A percentile compares a stretch with the other conserved stretches of the same genome.
These are phyloP conservation scores for Pythium volutum DNA, from an alignment of 352 stramenopile genomes.

Conservation along the genomic window DNA sequence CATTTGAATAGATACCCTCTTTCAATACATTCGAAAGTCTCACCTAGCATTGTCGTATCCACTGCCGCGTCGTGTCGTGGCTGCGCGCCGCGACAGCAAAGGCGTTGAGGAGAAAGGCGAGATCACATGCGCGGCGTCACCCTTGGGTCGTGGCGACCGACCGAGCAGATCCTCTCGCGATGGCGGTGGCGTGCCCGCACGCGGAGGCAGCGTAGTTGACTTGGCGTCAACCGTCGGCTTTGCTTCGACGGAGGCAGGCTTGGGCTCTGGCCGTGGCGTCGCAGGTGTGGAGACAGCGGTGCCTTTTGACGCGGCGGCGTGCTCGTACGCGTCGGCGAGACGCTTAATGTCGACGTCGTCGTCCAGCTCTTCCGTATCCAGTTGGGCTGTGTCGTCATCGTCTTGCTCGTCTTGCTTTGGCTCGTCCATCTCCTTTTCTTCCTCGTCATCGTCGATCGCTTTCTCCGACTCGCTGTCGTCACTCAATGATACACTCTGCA, in stretches of 20 bases:
- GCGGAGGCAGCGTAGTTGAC: conserved; percentile 2
- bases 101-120: conserved; percentile 69
- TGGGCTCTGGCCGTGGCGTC: not conserved
- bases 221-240: conserved; percentile 15
- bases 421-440: conserved; percentile 9
- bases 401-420: not conserved
- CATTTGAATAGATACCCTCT: not conserved
- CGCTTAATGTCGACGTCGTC: conserved; percentile 40
- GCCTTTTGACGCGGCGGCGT: conserved; percentile 12
- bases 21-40: not conserved
- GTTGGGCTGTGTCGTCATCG: not conserved
- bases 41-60: conserved; percentile 64
- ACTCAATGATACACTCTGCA: conserved; percentile 1
- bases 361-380: conserved; percentile 19
- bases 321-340: conserved; percentile 65
- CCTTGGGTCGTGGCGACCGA: conserved; percentile 42
- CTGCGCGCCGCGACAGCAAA: conserved; percentile 46
- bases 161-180: conserved; percentile 22
- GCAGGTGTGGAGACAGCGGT: not conserved
- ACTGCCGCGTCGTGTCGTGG: conserved; percentile 33
- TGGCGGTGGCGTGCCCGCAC: conserved; percentile 19
- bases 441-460: not conserved
- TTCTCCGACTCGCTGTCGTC: conserved; percentile 7
- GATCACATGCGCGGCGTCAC: conserved; percentile 30
- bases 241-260: not conserved